Base-by-base conservation (phyloP, 257 asterid genomes). In the Solanum ahanhuiri region DNA sequence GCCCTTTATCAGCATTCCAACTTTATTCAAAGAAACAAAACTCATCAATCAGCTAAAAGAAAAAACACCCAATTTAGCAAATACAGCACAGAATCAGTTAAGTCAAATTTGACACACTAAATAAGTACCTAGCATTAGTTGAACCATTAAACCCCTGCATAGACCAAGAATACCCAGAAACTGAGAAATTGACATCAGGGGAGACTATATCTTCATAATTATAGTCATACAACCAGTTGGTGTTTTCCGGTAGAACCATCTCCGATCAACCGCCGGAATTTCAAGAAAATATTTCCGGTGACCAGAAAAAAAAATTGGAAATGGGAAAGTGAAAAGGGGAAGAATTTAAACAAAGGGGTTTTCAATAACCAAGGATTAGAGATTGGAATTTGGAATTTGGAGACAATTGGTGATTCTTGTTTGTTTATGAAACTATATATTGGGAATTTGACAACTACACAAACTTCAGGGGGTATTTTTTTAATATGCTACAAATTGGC, bases 181-280 rank as follows among this genome's bases (percentile, higher is more conserved):
- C 93, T 2, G 94, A 30, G 71, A 95, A 92, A 88, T 88, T 91
- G 83, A 82, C 92, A 79, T 89, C 93, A 39, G 97, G 91, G 18
- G 81, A 92, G 15, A 93, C 18, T 22, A 94, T 92, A 81, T 94
- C 99, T 88, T 92, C 98, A 81, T 93, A 90, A 84, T 92, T 96
- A 54, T 94, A 95, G 87, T 92, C 99, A 76, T 91, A 95, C 37
- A 96, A 92, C 98, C 99, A 96, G 89, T 95, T 93, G 69, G 98
- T 93, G 88, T 66, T 91, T 83, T 94, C 98, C 88, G 94, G 98
- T 4, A 93, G 89, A 91, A 91, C 97, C 99, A 96, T 96, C 87
- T 90, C 63, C 87, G 83, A 43, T 43, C 83, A 77, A 1, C 30
- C 37, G 83, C 64, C 63, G 37, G 63, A 25, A 25, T 34, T 34